These are phyloP conservation scores for Globisporangium radiosum DNA, from an alignment of 352 stramenopile genomes.

Conservation along the genomic window DNA sequence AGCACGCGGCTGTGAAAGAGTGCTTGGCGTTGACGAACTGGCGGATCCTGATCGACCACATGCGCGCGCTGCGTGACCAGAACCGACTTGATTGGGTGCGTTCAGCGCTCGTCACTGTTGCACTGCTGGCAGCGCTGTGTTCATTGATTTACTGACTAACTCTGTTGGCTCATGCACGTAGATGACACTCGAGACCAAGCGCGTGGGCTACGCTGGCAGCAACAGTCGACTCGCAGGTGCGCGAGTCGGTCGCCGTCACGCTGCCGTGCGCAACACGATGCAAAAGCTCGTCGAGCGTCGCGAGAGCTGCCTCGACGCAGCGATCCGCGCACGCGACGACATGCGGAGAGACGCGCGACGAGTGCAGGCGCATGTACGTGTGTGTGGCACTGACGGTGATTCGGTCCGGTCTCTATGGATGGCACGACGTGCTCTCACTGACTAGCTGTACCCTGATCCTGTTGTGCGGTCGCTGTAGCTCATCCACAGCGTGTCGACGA, in stretches of 20 bases:
- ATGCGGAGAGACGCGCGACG: constrained; percentile 23
- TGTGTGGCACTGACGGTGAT: too few relatives aligned
- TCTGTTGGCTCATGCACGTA: neutral
- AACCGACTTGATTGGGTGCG: constrained; percentile 40
- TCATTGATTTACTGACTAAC: too few relatives aligned
- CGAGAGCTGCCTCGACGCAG: constrained; percentile 23
- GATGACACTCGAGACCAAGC: constrained; percentile 16
- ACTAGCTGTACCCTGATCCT: too few relatives aligned
- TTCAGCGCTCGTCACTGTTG: neutral
- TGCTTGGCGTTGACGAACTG: constrained; percentile 27
- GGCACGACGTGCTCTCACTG: neutral
- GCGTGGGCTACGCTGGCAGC: neutral
- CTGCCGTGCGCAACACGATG: constrained; percentile 30
- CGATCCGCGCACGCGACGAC: constrained; percentile 18
- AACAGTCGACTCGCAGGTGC: neutral
- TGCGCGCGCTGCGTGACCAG: constrained; percentile 19
- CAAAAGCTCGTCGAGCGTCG: constrained; percentile 32
- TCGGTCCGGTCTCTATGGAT: too few relatives aligned
- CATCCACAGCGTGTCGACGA: constrained; percentile 42
- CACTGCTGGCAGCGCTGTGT: neutral
- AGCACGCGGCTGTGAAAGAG: constrained; percentile 22
- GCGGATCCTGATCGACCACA: constrained; percentile 34
- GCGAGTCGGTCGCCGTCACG: neutral
- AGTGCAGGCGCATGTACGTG: constrained; percentile 34
- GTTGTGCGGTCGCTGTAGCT: constrained; percentile 19